Base-by-base conservation (phyloP, 2,329 filamentous ascomycete species). In the Aspergillus oerlinghausenensis region DNA sequence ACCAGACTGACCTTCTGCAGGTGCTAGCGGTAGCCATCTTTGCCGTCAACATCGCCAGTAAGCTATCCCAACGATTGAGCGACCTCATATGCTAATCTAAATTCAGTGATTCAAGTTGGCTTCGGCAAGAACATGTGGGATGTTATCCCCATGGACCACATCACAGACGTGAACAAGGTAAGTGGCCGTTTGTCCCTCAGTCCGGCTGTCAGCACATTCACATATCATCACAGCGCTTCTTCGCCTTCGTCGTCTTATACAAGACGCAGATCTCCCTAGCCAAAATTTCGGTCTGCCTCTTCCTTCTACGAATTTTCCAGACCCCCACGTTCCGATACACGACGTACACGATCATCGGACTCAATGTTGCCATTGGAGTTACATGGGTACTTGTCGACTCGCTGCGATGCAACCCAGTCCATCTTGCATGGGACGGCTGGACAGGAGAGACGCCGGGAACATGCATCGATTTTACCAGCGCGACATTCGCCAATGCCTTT, bases 251-350 rank as follows among this genome's bases (percentile, higher is more conserved):
- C 19, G 47, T 66, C 17, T 28, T 55, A 32, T 66, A 66, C 53
- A 66, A 66, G 53, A 43, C 52, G 6, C 56, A 60, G 19, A 66
- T 66, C 32, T 66, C 64, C 4, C 64, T 66, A 3, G 60, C 60
- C 9, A 66, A 66, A 40, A 66, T 66, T 23, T 66, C 64, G 10
- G 63, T 66, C 5, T 63, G 63, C 40, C 60, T 66, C 2, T 66
- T 66, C 52, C 52, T 66, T 3, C 55, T 65, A 8, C 62, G 63
- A 21, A 66, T 66, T 43, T 66, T 66, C 53, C 56, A 61, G 25
- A 57, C 62, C 0, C 35, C 45, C 17, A 10, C 54, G 2, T 65
- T 66, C 55, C 62, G 63, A 38, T 56, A 55, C 3, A 56, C 51
- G 8, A 60, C 57, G 1, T 65, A 63, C 48, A 53, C 29, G 3